Conservation (phyloP, 2,329 filamentous ascomycete species). For the Incumbomyces delicatus region DNA sequence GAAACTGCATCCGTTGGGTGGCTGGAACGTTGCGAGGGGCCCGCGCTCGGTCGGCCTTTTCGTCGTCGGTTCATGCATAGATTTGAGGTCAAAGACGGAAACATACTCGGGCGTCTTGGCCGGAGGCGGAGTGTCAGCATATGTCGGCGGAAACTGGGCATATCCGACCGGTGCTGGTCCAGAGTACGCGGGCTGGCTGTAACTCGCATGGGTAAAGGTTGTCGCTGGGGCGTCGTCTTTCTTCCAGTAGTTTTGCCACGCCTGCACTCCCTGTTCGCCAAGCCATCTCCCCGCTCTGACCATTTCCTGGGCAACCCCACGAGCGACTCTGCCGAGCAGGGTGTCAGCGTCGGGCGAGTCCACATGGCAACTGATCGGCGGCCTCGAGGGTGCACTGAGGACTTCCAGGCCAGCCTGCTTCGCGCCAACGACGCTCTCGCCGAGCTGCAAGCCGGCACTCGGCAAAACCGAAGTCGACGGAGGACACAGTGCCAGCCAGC, state of each 20-base stretch:
- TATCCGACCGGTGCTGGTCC: slow-evolving; percentile 8
- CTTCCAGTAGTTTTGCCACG: slow-evolving; percentile 43
- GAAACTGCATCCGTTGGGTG: slow-evolving; percentile 40
- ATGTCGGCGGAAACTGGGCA: slow-evolving; percentile 36
- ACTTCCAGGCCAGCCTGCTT: slow-evolving; percentile 34
- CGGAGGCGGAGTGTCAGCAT: slow-evolving; percentile 30
- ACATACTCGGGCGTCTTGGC: slow-evolving; percentile 35
- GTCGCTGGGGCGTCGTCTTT: slow-evolving; percentile 27
- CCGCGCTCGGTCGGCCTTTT: slow-evolving; percentile 23
- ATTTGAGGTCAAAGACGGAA: slow-evolving; percentile 37
- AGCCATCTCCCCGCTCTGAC: slow-evolving; percentile 41
- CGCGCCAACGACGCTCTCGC: slow-evolving; percentile 25
- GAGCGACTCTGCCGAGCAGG: slow-evolving; percentile 37
- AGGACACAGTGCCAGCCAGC: slow-evolving; percentile 39
- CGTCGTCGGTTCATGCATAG: slow-evolving; percentile 28
- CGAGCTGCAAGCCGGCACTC: slow-evolving; percentile 34
- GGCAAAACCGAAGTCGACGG: slow-evolving; percentile 30
- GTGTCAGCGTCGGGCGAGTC: slow-evolving; percentile 40
- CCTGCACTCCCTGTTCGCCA: slow-evolving; percentile 39
- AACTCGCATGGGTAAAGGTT: slow-evolving; percentile 24
- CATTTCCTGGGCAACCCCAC: slow-evolving; percentile 41
- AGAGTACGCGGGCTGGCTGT: slow-evolving; percentile 12
- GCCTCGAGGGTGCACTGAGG: slow-evolving; percentile 32
- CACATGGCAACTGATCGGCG: slow-evolving; percentile 34
- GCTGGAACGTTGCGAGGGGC: slow-evolving; percentile 37